phyloP scores from a whole-genome alignment of 2,329 filamentous ascomycete genomes.

The Beauveria pseudobassiana region DNA sequence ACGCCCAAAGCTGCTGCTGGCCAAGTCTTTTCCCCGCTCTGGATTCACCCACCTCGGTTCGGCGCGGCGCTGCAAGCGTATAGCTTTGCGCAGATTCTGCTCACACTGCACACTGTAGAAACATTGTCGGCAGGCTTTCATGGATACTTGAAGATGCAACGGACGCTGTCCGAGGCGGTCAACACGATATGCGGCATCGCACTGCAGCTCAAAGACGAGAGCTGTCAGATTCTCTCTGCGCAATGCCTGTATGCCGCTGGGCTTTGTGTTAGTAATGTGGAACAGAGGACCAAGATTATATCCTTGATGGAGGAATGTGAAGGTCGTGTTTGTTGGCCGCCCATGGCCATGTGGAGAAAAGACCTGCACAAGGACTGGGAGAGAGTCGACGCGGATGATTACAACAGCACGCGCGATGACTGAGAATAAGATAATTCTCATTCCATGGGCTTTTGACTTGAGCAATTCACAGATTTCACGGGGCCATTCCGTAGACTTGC shows the following conservation, averaged over 20 bases:
- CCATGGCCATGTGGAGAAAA: constrained; percentile 26
- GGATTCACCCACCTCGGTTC: constrained; percentile 41
- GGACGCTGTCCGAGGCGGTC: constrained; percentile 17
- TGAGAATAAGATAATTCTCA: too few species aligned
- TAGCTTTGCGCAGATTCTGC: constrained; percentile 43
- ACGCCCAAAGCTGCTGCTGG: constrained; percentile 16
- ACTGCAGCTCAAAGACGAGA: constrained; percentile 32
- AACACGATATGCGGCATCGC: constrained; percentile 40
- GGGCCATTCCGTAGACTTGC: constrained; percentile 35
- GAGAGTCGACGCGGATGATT: constrained; percentile 14
- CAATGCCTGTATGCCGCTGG: constrained; percentile 37
- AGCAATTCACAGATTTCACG: too few species aligned
- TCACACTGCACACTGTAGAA: constrained; percentile 21
- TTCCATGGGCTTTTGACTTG: too few species aligned
- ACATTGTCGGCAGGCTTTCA: constrained; percentile 24
- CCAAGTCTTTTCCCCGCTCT: constrained; percentile 35
- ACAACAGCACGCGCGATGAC: background rate
- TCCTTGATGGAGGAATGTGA: constrained; percentile 30
- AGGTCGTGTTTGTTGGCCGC: constrained; percentile 29
- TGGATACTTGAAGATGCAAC: constrained; percentile 32
- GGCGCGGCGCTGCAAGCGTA: constrained; percentile 44
- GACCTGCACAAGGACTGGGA: constrained; percentile 25
- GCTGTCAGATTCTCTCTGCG: constrained; percentile 34
- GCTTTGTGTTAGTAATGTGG: constrained; percentile 30
- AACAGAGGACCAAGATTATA: constrained; percentile 28